Evolutionary conservation across 176 grass and related monocot genomes (phyloP).

Genomic region (Triticum urartu): DNA sequence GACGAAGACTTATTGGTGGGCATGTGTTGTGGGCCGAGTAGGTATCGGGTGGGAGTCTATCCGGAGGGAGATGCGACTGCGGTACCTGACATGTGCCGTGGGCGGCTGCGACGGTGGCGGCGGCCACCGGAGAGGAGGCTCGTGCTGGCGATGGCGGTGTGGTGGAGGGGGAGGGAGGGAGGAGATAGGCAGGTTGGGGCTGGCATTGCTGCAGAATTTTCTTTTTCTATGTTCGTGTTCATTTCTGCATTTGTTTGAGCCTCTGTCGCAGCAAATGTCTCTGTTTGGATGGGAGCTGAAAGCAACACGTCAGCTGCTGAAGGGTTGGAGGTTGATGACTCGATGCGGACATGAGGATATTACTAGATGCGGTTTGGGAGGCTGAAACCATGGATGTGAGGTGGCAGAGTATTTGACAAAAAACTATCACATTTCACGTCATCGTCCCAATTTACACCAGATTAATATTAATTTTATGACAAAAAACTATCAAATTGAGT

Average conservation of each 20-base stretch:
- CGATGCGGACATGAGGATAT: not conserved
- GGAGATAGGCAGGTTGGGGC: constrained; percentile 34
- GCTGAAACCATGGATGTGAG: not conserved
- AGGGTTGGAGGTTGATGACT: not conserved
- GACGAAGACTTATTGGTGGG: not conserved
- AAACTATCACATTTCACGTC: no score
- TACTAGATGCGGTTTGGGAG: not conserved
- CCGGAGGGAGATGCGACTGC: not conserved
- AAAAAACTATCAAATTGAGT: no score
- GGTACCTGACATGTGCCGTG: constrained; percentile 29
- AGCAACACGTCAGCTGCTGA: not conserved
- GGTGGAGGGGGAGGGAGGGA: not conserved
- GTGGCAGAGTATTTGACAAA: no score
- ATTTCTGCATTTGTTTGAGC: not conserved
- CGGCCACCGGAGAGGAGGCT: constrained; percentile 16
- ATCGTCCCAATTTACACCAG: no score
- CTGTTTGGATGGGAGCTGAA: not conserved
- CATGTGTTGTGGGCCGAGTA: not conserved
- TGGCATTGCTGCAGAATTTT: not conserved
- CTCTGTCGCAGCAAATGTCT: not conserved
- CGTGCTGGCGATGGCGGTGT: not conserved
- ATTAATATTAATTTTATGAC: no score
- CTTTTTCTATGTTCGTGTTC: not conserved
- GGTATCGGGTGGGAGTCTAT: not conserved
- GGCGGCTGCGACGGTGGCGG: not conserved